Percentiles rank a stretch among this genome's conserved stretches.
Conservation (phyloP, 2,329 filamentous ascomycete species). For the Aureobasidium sp. region DNA sequence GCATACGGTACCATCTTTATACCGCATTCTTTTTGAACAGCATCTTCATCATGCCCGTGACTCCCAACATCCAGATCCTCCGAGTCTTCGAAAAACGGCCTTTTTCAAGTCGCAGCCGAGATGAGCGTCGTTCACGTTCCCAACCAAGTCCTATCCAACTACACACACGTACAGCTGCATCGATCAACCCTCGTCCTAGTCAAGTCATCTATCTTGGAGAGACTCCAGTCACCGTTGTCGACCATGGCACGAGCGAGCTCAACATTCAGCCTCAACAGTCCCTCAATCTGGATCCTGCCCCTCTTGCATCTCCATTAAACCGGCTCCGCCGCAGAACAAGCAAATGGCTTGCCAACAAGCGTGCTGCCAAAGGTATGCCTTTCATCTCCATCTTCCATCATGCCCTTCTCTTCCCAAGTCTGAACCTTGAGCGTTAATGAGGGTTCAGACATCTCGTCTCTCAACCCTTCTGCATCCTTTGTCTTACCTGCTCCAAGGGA, state of each 20-base stretch:
- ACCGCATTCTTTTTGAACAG: slow-evolving; percentile 4
- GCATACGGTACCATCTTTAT: neutral
- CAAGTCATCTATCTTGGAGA: neutral
- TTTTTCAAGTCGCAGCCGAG: neutral
- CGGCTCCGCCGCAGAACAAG: neutral
- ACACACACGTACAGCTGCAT: neutral
- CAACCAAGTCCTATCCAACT: neutral
- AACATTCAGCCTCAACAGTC: neutral
- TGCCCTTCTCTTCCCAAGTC: neutral
- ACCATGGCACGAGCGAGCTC: neutral
- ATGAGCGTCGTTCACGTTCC: neutral
- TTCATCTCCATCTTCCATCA: no score
- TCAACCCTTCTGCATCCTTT: neutral
- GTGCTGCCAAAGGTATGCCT: slow-evolving; percentile 5
- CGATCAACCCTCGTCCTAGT: neutral
- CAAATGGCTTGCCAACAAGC: neutral
- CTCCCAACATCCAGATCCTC: neutral
- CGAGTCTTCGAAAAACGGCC: neutral
- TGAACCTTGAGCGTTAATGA: slow-evolving; percentile 8
- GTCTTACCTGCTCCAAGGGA: slow-evolving; percentile 1
- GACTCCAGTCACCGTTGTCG: neutral
- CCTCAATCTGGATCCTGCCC: neutral
- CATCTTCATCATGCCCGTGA: slow-evolving; percentile 4
- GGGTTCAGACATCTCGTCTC: neutral
- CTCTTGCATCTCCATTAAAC: neutral